Evolutionary conservation across 305 asterid species (phyloP), one percentile per base, ranked within the genome.

Genomic region (Striga hermonthica): DNA sequence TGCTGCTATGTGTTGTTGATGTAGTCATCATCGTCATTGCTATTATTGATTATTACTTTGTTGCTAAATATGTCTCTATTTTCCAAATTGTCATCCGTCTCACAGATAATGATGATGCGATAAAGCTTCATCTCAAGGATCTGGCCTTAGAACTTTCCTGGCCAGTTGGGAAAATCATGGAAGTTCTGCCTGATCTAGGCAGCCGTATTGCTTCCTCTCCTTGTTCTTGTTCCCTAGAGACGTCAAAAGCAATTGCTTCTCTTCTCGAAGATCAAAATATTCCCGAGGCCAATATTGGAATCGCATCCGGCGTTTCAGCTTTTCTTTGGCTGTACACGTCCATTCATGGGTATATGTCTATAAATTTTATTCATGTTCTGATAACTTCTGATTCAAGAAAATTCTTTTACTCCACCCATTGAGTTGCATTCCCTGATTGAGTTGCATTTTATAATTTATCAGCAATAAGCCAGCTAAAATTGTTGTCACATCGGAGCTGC

Each of bases 291-390:
- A 72, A 77, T 48, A 60, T 41, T 65, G 96, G 85, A 53, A 91
- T 92, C 66, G 84, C 83, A 62, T 78, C 95, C 45, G 98, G 98
- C 61, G 72, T 86, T 75, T 79, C 96, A 12, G 95, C 98, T 72
- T 92, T 87, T 68, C 90, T 92, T 43, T 92, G 97, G 97, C 76
- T 92, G 65, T 92, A 80, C 76, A 86, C 87, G 57, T 84, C 98
- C 56, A 82, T 89, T 72, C 96, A 87, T 58, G 95, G 97, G 98
- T 91, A 67, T 68, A 79, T 22, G 10, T 13, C 68, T 54, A 72
- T 22, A 31, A 59, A 35, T 56, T 34, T 22, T 28, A 28, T 44
- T 36, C 48, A 16, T 54, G 49, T 52, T 63, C 55, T 65, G 31
- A 3, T 52, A 13, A 22, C 61, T 71, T 69, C 47, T 50, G 31